phyloP scores from a whole-genome alignment of 2,329 filamentous ascomycete genomes.

The Akanthomyces lecanii region DNA sequence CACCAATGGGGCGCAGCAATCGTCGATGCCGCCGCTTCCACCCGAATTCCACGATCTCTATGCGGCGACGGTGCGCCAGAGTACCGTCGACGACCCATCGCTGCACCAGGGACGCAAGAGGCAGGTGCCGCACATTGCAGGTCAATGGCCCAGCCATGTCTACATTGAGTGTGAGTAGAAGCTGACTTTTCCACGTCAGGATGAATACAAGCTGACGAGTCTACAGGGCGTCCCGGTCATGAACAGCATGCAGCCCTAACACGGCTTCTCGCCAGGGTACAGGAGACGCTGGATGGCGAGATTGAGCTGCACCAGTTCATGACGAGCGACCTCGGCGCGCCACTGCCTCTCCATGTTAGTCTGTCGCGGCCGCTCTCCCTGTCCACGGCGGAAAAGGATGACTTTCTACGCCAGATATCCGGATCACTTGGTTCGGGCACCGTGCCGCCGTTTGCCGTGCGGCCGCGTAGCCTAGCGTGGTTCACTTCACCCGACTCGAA shows the following conservation, averaged over 20 bases:
- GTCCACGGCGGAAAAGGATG: slow-evolving; percentile 64
- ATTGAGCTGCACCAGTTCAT: slow-evolving; percentile 63
- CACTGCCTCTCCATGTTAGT: slow-evolving; percentile 83
- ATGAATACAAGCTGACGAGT: slow-evolving; percentile 19
- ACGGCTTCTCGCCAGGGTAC: slow-evolving; percentile 37
- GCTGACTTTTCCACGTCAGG: not conserved
- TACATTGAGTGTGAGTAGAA: slow-evolving; percentile 79
- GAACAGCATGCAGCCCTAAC: slow-evolving; percentile 45
- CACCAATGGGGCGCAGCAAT: slow-evolving; percentile 5
- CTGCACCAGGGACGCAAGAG: slow-evolving; percentile 83
- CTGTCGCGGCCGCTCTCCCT: slow-evolving; percentile 79
- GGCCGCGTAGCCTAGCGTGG: slow-evolving; percentile 41
- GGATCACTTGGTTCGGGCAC: slow-evolving; percentile 33
- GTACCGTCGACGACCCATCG: slow-evolving; percentile 73
- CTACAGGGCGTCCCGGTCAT: slow-evolving; percentile 50
- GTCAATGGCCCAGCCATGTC: slow-evolving; percentile 89
- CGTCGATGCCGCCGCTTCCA: slow-evolving; percentile 67
- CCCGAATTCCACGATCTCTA: slow-evolving; percentile 84
- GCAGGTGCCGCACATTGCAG: slow-evolving; percentile 75
- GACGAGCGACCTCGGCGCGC: slow-evolving; percentile 70
- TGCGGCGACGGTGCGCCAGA: slow-evolving; percentile 72
- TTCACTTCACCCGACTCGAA: slow-evolving; percentile 52
- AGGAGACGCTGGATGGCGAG: slow-evolving; percentile 28
- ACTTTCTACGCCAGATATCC: slow-evolving; percentile 58
- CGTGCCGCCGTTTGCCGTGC: slow-evolving; percentile 35